Evolutionary conservation across 441 rosid genomes (phyloP).

Genomic region (Euphorbia celastroides): DNA sequence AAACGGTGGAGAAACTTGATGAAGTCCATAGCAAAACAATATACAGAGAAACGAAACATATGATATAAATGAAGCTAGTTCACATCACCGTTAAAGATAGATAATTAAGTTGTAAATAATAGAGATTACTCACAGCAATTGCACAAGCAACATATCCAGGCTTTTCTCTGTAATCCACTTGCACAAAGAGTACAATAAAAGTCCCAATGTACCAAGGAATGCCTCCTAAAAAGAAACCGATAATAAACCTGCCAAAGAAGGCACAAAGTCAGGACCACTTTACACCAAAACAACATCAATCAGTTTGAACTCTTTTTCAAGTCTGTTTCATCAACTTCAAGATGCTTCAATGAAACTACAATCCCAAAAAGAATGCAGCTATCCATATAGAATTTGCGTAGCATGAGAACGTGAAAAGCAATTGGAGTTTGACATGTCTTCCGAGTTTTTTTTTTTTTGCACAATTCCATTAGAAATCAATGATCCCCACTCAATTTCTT

Average conservation of each 20-base stretch:
- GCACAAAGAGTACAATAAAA: conserved; percentile 42
- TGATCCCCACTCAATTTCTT: neutral
- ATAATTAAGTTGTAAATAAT: neutral
- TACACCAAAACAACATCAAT: neutral
- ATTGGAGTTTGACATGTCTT: neutral
- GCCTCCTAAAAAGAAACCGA: conserved; percentile 82
- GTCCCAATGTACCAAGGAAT: conserved; percentile 81
- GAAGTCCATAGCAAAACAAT: neutral
- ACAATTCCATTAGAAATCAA: neutral
- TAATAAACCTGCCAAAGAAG: conserved; percentile 44
- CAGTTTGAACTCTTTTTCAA: neutral
- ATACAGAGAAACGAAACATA: neutral
- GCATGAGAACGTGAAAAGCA: neutral
- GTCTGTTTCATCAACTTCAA: neutral
- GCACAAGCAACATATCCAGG: conserved; percentile 81
- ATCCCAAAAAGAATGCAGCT: neutral
- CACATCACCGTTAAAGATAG: neutral
- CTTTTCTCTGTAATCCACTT: conserved; percentile 66
- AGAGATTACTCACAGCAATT: conserved; percentile 52
- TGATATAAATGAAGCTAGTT: neutral
- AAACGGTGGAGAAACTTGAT: neutral
- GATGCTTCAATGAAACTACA: neutral
- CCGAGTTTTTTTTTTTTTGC: neutral
- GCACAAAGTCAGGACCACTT: neutral
- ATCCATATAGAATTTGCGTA: neutral